Conservation (phyloP, 805 yeast species). For the Candida morakotiae region DNA sequence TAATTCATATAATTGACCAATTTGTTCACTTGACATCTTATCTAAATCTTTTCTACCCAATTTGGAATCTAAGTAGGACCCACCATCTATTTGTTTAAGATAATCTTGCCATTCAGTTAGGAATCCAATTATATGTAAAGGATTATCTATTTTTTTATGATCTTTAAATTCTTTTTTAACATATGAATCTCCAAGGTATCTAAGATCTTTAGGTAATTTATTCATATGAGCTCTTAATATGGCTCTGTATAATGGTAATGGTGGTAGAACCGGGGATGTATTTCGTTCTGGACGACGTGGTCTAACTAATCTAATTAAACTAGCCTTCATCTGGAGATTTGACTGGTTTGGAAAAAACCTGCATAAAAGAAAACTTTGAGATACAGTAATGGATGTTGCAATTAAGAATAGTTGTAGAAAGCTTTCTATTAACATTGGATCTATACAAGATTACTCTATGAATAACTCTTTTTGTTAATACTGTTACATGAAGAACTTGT, state of each 20-base stretch:
- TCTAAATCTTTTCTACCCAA: conserved; percentile 64
- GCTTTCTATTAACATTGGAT: too few species aligned
- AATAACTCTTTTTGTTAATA: too few species aligned
- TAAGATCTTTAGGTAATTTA: conserved; percentile 61
- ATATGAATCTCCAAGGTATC: conserved; percentile 84
- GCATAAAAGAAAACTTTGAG: too few species aligned
- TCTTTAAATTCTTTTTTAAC: conserved; percentile 87
- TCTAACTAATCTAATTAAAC: conserved; percentile 30
- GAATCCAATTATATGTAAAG: conserved; percentile 90
- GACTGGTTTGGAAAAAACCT: not conserved
- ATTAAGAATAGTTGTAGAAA: too few species aligned
- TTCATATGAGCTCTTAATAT: conserved; percentile 72
- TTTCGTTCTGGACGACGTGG: conserved; percentile 39
- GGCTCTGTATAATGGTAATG: conserved; percentile 72
- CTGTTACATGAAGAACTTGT: too few species aligned
- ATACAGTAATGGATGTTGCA: too few species aligned
- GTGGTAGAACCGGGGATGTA: conserved; percentile 63
- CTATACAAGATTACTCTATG: too few species aligned
- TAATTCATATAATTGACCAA: conserved; percentile 72
- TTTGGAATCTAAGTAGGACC: conserved; percentile 37
- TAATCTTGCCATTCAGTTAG: conserved; percentile 93
- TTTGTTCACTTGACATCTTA: conserved; percentile 87
- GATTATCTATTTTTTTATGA: conserved; percentile 79
- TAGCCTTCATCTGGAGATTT: conserved; percentile 30
- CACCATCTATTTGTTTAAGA: conserved; percentile 51